A percentile compares a stretch with the other conserved stretches of the same genome.
Evolutionary conservation across 768 basidiomycete species (phyloP).

Genomic region (Epithele typhae): DNA sequence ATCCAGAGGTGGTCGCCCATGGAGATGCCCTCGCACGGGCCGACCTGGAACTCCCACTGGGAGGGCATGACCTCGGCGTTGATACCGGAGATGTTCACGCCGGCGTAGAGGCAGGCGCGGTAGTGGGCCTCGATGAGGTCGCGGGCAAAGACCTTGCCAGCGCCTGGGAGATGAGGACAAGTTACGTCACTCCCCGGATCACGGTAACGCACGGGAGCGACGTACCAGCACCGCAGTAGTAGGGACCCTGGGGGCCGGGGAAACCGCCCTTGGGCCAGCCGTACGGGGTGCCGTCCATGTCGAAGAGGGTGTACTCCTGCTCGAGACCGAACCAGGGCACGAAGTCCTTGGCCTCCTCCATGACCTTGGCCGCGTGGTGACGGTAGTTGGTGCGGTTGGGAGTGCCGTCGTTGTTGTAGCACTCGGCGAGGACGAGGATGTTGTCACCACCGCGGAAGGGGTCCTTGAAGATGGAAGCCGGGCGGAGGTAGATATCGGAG

Average conservation of each 20-base stretch:
- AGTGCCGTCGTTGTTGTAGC: conserved; percentile 98
- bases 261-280: conserved; percentile 99
- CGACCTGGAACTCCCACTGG: conserved; percentile 99
- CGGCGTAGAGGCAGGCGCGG: conserved; percentile 91
- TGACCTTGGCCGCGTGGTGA: conserved; percentile 89
- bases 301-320: conserved; percentile 98
- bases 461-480: conserved; percentile 96
- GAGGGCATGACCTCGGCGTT: conserved; percentile 99
- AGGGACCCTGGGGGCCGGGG: conserved; percentile 98
- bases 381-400: conserved; percentile 97
- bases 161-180: conserved; percentile 46
- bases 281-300: conserved; percentile 82
- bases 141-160: conserved; percentile 97
- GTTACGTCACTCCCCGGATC: not conserved
- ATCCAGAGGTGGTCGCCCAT: conserved; percentile 99
- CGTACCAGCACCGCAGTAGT: conserved; percentile 98
- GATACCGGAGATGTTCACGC: conserved; percentile 98
- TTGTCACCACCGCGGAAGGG: conserved; percentile 99
- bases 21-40: conserved; percentile 94
- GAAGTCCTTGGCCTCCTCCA: conserved; percentile 82
- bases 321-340: conserved; percentile 98
- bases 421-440: conserved; percentile 94
- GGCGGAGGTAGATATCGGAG: conserved; percentile 98
- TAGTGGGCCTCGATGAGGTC: conserved; percentile 99
- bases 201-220: conserved; percentile 10